Conservation (phyloP, 2,329 filamentous ascomycete genomes). For the Arachnomyces sp. region DNA sequence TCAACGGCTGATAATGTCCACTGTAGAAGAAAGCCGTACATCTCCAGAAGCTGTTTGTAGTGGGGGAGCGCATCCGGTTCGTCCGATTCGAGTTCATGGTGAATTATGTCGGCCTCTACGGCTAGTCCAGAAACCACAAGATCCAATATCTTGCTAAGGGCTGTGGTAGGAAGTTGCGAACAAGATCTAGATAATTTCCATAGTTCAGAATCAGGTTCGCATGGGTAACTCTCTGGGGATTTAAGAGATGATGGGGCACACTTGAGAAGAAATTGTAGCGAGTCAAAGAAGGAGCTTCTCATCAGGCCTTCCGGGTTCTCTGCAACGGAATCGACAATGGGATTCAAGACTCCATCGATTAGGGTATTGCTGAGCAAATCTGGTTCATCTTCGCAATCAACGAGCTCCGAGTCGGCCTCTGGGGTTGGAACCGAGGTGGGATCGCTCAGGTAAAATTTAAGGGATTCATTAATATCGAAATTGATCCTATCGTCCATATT, state of each 20-base stretch:
- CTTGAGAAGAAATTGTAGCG: conserved; percentile 93
- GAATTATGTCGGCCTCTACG: conserved; percentile 74
- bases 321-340: conserved; percentile 84
- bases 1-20: conserved; percentile 96
- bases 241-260: conserved; percentile 57
- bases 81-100: conserved; percentile 82
- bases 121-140: conserved; percentile 78
- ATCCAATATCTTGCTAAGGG: conserved; percentile 88
- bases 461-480: conserved; percentile 93
- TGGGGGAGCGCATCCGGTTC: conserved; percentile 80
- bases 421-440: conserved; percentile 73
- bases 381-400: conserved; percentile 88
- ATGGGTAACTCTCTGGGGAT: conserved; percentile 23
- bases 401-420: conserved; percentile 73
- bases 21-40: conserved; percentile 88
- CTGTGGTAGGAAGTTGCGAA: conserved; percentile 67
- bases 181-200: conserved; percentile 67
- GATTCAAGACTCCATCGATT: conserved; percentile 80
- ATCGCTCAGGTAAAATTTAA: conserved; percentile 95
- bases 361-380: conserved; percentile 70
- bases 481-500: conserved; percentile 60
- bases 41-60: conserved; percentile 86
- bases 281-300: conserved; percentile 75
- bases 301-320: conserved; percentile 85
- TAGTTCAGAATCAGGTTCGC: conserved; percentile 54